These are phyloP conservation scores for Drechslerella coelobrocha DNA, from an alignment of 2,329 filamentous ascomycete species.

Conservation along the genomic window DNA sequence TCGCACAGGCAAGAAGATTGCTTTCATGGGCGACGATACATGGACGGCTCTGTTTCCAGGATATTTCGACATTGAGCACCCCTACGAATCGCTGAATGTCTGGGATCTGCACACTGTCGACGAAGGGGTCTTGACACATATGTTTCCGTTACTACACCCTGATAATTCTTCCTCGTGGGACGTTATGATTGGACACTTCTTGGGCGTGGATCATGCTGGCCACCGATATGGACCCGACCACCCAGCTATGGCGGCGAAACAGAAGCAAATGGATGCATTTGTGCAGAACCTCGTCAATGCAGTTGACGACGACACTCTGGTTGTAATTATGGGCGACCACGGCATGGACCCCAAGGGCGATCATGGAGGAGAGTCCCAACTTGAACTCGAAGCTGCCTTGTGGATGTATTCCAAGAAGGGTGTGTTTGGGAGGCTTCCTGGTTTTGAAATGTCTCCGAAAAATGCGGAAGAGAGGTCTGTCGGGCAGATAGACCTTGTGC, in stretches of 20 bases:
- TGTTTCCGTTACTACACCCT: constrained; percentile 78
- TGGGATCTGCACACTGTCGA: constrained; percentile 98
- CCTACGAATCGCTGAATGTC: constrained; percentile 97
- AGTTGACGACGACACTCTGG: constrained; percentile 82
- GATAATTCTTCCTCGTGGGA: constrained; percentile 79
- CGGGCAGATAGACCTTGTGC: constrained; percentile 90
- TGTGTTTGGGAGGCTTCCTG: constrained; percentile 72
- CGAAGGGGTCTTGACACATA: constrained; percentile 88
- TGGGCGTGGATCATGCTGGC: constrained; percentile 95
- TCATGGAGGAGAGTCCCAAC: constrained; percentile 96
- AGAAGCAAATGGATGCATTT: constrained; percentile 87
- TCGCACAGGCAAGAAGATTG: constrained; percentile 75
- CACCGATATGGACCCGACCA: constrained; percentile 96
- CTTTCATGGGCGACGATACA: constrained; percentile 96
- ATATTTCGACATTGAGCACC: constrained; percentile 87
- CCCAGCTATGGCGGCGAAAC: constrained; percentile 85
- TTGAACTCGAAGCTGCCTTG: constrained; percentile 89
- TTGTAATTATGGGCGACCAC: constrained; percentile 98
- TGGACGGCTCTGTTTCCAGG: constrained; percentile 92
- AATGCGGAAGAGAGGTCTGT: constrained; percentile 73
- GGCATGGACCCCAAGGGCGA: constrained; percentile 98
- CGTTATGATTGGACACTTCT: constrained; percentile 88
- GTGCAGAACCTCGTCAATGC: constrained; percentile 73
- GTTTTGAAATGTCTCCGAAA: constrained; percentile 64
- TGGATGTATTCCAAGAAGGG: constrained; percentile 98